These are phyloP conservation scores for Trichoderma gamsii DNA, from an alignment of 495 filamentous ascomycete species.

Conservation along the genomic window DNA sequence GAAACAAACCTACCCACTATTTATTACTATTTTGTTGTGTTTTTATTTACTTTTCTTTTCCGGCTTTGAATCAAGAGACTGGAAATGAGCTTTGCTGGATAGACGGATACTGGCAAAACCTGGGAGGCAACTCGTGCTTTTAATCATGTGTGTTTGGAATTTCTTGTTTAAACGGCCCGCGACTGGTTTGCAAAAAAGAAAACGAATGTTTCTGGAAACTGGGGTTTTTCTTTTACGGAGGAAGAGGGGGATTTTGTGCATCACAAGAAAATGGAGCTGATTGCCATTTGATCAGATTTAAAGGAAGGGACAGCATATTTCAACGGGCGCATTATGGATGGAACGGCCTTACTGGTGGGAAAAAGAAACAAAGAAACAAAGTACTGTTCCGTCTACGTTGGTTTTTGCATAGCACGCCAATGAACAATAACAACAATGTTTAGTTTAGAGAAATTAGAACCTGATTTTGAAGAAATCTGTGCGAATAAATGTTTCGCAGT, in stretches of 20 bases:
- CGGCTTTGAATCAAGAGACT: no score
- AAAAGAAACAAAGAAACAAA: background rate
- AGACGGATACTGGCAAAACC: no score
- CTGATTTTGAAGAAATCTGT: background rate
- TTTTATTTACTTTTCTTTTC: background rate
- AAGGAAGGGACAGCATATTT: background rate
- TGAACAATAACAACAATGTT: background rate
- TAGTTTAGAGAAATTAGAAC: background rate
- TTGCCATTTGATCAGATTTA: background rate
- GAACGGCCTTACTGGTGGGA: slow-evolving; percentile 2
- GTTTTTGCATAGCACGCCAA: background rate
- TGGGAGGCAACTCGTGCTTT: no score
- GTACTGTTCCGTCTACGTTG: background rate
- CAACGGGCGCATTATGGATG: background rate
- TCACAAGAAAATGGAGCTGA: background rate
- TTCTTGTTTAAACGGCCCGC: background rate
- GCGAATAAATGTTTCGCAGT: background rate
- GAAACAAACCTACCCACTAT: background rate
- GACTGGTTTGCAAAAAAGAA: no score
- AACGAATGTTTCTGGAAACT: no score
- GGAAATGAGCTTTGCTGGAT: no score
- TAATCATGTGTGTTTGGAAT: background rate
- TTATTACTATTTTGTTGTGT: background rate
- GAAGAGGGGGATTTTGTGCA: background rate
- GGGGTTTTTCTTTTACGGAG: no score